Evolutionary conservation across 352 stramenopile species (phyloP), one percentile per base, ranked within the genome.

Genomic region (Aphanomyces stellatus): DNA sequence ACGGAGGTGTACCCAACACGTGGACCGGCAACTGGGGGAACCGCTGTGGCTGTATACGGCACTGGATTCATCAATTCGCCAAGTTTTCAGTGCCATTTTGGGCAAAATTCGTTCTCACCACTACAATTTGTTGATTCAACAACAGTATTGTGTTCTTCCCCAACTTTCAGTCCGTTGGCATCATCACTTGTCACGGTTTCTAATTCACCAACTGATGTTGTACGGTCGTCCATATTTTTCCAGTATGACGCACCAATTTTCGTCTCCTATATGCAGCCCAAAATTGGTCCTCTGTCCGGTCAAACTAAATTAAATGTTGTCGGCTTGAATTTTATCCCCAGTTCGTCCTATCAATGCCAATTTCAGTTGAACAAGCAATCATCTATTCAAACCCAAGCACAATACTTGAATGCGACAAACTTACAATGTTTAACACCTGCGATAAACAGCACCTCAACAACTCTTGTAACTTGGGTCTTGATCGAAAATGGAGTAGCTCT

Each of bases 371-470:
- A 65, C 33, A 13, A 11, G 31, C 35, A 28, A 6, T 37, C 49
- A 8, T n/a, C 60, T 5, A 49, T 40, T 49, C 3, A 46, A 13
- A 27, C 31, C 8, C 41, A 27, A 22, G 55, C 55, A 13, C 11
- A n/a, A 22, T 67, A 59, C n/a, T 2, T 59, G 3, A 67, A 34
- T 34, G 48, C 53, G 2, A 69, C 67, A n/a, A 25, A 69, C 46
- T 10, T 81, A 25, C 11, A 53, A 51, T 83, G 74, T 49, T n/a
- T 65, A 17, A 73, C 73, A 0, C 69, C 69, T 41, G 15, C 19
- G 2, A 35, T 66, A 7, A 49, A 72, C 35, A 53, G 74, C 17
- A 40, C 13, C 42, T 60, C 79, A 4, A 48, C 46, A 19, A 41
- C 13, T 28, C 40, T 0, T 7, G 22, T 46, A 3, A 65, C 30